phyloP scores from a whole-genome alignment of 2,329 filamentous ascomycete genomes.

The Nemania sp. region DNA sequence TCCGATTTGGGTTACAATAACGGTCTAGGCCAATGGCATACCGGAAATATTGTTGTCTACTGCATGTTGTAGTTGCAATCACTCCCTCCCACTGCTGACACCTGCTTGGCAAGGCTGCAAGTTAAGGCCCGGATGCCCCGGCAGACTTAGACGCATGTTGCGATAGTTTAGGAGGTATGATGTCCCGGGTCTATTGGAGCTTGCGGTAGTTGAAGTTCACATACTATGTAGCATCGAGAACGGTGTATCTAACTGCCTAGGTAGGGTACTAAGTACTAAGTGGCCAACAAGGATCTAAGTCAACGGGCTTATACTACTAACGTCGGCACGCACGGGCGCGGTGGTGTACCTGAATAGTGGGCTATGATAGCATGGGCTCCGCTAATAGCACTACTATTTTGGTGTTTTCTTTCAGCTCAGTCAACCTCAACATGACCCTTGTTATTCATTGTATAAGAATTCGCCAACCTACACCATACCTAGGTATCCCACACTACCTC shows the following conservation, averaged over 20 bases:
- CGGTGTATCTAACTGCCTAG: not conserved
- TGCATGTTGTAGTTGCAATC: not conserved
- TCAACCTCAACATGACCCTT: too few species aligned
- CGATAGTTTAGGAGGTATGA: not conserved
- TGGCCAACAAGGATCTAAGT: not conserved
- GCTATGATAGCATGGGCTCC: conserved; percentile 1
- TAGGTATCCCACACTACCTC: too few species aligned
- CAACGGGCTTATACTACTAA: not conserved
- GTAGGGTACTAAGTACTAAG: not conserved
- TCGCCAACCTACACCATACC: too few species aligned
- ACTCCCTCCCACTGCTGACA: not conserved
- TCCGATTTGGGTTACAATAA: conserved; percentile 12
- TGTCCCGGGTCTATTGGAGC: not conserved
- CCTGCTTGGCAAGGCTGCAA: not conserved
- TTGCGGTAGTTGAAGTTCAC: not conserved
- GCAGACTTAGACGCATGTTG: not conserved
- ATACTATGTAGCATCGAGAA: conserved; percentile 4
- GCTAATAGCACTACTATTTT: not conserved
- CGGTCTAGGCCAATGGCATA: conserved; percentile 10
- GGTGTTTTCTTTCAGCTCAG: too few species aligned
- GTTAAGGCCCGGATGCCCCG: not conserved
- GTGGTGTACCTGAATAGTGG: not conserved
- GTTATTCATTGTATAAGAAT: too few species aligned
- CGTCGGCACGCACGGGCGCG: not conserved
- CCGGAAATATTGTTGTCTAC: not conserved